Percentiles rank a stretch among this genome's conserved stretches.
Conservation (phyloP, 352 stramenopile genomes). For the Phytopythium aichiense region DNA sequence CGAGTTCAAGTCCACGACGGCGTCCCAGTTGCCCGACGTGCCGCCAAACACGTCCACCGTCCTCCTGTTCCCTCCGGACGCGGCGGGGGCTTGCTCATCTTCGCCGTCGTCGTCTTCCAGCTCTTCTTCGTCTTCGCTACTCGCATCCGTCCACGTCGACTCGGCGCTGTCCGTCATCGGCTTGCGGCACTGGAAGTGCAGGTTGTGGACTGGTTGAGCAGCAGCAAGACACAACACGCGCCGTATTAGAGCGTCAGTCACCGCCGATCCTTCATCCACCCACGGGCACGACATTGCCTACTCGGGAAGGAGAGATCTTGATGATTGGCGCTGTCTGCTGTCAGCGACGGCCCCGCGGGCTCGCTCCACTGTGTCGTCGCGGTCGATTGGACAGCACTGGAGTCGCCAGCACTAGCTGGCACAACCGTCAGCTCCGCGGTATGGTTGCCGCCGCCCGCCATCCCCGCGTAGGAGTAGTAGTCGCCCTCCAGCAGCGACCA, state of each 20-base stretch:
- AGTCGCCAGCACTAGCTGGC: conserved; percentile 5
- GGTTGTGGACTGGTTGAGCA: conserved; percentile 33
- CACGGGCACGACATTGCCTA: conserved; percentile 14
- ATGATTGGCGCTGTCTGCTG: conserved; percentile 18
- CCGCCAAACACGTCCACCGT: conserved; percentile 39
- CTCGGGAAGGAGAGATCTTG: conserved; percentile 55
- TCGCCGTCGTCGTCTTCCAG: conserved; percentile 16
- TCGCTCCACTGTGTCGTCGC: conserved; percentile 37
- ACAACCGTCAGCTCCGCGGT: conserved; percentile 10
- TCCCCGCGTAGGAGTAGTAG: conserved; percentile 24
- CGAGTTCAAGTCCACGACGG: conserved; percentile 48
- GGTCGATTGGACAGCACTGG: not conserved
- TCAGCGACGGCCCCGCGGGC: conserved; percentile 28
- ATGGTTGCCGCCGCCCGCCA: conserved; percentile 11
- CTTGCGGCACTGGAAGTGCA: conserved; percentile 22
- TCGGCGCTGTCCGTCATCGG: not conserved
- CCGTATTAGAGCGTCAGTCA: not conserved
- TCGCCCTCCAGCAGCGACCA: conserved; percentile 28
- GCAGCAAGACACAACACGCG: not conserved
- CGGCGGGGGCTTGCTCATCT: not conserved
- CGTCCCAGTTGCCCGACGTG: conserved; percentile 56
- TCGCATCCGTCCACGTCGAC: not conserved
- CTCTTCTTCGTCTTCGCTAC: conserved; percentile 2
- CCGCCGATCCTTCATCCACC: conserved; percentile 1
- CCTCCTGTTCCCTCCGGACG: not conserved